Base-by-base conservation (phyloP, 148 eudicot genomes). In the Camellia japonica region DNA sequence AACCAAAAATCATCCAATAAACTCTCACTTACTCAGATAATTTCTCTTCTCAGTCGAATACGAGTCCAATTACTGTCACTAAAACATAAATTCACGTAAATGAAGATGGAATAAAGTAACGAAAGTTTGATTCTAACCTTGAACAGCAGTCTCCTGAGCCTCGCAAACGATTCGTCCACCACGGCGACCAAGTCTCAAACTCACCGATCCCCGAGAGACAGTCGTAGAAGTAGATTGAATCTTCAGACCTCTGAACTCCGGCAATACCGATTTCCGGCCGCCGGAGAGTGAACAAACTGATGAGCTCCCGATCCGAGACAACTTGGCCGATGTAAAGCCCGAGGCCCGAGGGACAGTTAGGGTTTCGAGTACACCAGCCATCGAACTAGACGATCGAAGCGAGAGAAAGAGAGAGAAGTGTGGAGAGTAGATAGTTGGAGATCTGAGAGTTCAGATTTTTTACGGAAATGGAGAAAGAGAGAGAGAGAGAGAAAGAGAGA, bases 281-380 rank as follows among this genome's bases (percentile, higher is more conserved):
- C 63, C 41, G 6, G 84, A 73, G 70, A 79, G 61, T 51, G 88
- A 63, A 68, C 83, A 79, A 41, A 78, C 42, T 3, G 83, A 54
- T 9, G 84, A 79, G 38, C 84, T 67, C 8, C 85, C 78, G 38
- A 82, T 68, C 74, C 91, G 83, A 42, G 90, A 60, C 15, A 85
- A 42, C 15, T 83, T 54, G 6, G 89, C 82, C 7, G 91, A 62
- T 16, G 83, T 68, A 14, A 79, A 73, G 30, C 76, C 65, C 16
- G 91, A 65, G 47, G 92, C 71, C 84, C 93, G 94, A 18, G 93
- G 94, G 64, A 92, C 23, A 3, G 85, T 11, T 67, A 90, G 83
- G 78, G 89, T 86, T 87, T 92, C 87, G 55, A 94, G 80, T n/a
- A 87, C 79, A 71, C 80, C 88, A 47, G 93, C 94, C 95, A 92